phyloP scores from a whole-genome alignment of 805 yeast genomes.

The Suhomyces sp. region DNA sequence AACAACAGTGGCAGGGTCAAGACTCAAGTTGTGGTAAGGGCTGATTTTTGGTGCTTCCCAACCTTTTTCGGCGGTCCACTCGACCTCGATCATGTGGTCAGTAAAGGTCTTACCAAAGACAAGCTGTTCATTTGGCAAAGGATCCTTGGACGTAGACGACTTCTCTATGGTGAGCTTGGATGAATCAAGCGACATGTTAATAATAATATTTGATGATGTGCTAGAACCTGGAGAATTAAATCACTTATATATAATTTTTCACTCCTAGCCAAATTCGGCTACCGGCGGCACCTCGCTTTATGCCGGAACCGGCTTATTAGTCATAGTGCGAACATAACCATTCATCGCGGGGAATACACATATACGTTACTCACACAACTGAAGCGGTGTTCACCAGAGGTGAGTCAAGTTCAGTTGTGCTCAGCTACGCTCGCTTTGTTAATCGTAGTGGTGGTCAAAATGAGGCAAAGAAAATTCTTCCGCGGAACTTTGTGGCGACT shows the following conservation, averaged over 20 bases:
- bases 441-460: too few species aligned
- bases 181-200: slow-evolving; percentile 18
- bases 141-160: slow-evolving; percentile 20
- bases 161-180: slow-evolving; percentile 18
- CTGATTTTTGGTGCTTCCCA: slow-evolving; percentile 26
- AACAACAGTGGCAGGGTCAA: slow-evolving; percentile 26
- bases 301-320: slow-evolving; percentile 1
- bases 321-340: background rate
- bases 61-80: slow-evolving; percentile 25
- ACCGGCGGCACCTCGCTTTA: background rate
- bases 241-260: background rate
- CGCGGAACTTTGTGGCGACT: background rate
- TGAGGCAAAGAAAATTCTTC: background rate
- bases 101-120: slow-evolving; percentile 26
- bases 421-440: too few species aligned
- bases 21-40: slow-evolving; percentile 24
- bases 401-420: background rate
- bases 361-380: background rate
- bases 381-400: background rate
- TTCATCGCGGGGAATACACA: too few species aligned
- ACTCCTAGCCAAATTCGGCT: background rate
- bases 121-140: slow-evolving; percentile 23
- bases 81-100: slow-evolving; percentile 29
- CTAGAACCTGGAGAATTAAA: background rate
- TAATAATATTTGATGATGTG: background rate